Evolutionary conservation across 495 filamentous ascomycete species (phyloP), one percentile per base, ranked within the genome.

Genomic region (Penicillium desertorum): DNA sequence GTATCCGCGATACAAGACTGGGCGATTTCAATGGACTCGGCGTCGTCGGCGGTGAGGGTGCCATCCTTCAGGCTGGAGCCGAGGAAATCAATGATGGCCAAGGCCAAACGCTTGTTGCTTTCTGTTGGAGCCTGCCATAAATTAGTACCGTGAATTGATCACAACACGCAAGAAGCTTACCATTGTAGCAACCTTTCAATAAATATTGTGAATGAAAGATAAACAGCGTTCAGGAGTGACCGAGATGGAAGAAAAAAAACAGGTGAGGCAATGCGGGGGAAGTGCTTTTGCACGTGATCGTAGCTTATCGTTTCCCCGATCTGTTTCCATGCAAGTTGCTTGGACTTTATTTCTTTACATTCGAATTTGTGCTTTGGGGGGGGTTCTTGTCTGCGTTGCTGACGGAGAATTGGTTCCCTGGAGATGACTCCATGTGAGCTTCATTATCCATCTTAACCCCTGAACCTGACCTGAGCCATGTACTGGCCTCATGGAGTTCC

Each of bases 401-500:
- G 54, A 37, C 58, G 3, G 53, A 27, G 29, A 51, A 17, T 57
- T 43, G 19, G 3, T 36, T 56, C 48, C 39, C 30, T 54, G 56
- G 72, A 68, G 63, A 79, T 79, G 76, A 75, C 71, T 65, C 69
- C 57, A 72, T 67, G 65, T 74, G 69, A 76, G 67, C 66, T 68
- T 51, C 62, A 61, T 63, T 52, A 57, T 44, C 58, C 60, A 58
- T 59, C 51, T 60, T 54, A 58, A 57, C 60, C 60, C 55, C 66
- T 66, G 53, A 60, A 62, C 62, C 56, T 50, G 55, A 60, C 51
- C 58, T 56, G 66, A 83, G 81, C 82, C 81, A 97, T 97, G 92
- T 97, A 97, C 81, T 97, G 93, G 93, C 93, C 93, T 64, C 81
- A 94, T 76, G 91, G 91, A 71, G 89, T 91, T 59, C 92, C 92